Conservation (phyloP, 345 rosid genomes). For the Eucalyptus grandis region DNA sequence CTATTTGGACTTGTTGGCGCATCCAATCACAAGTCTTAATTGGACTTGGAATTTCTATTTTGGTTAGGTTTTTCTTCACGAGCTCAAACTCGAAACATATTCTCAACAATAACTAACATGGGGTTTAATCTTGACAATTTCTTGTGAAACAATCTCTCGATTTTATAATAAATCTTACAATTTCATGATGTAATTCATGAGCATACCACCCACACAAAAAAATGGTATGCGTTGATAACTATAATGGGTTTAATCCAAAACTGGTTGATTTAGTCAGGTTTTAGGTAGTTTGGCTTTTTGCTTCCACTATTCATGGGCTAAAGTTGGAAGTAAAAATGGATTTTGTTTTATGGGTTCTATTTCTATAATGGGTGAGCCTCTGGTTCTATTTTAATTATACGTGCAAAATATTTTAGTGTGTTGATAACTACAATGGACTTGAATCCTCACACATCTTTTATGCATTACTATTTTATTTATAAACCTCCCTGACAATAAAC, state of each 20-base stretch:
- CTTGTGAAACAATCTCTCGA: neutral
- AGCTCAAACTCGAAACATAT: no score
- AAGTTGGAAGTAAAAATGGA: neutral
- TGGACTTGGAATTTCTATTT: neutral
- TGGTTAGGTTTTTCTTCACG: neutral
- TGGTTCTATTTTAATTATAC: neutral
- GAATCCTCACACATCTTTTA: neutral
- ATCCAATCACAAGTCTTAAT: neutral
- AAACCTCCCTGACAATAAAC: neutral
- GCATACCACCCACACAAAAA: neutral
- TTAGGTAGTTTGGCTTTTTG: neutral
- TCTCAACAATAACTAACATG: neutral
- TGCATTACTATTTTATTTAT: neutral
- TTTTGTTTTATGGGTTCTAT: no score
- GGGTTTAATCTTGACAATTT: neutral
- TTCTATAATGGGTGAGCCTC: neutral
- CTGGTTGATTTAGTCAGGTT: accelerated
- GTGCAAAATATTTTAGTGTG: neutral
- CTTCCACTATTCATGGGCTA: neutral
- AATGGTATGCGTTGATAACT: no score
- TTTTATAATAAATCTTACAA: neutral
- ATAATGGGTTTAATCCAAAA: no score
- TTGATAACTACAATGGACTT: neutral
- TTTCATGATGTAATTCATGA: neutral
- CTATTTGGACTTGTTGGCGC: neutral